Conservation (phyloP, 2,329 filamentous ascomycete species). For the Neonectria faginata region DNA sequence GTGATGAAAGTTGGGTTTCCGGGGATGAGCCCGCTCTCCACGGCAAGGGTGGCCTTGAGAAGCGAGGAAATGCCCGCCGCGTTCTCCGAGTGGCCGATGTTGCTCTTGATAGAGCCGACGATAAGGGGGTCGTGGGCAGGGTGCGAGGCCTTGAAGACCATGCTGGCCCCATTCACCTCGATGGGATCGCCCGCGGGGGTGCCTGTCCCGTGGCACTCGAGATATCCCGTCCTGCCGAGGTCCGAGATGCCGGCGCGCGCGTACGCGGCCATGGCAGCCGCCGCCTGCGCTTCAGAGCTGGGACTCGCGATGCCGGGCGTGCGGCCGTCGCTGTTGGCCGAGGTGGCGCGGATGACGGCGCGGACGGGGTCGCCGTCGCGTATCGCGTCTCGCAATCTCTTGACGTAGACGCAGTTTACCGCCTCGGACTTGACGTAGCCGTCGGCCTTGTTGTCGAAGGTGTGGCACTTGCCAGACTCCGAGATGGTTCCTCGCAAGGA, state of each 20-base stretch:
- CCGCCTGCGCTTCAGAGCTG: constrained; percentile 46
- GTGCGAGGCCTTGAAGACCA: constrained; percentile 40
- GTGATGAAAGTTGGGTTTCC: constrained; percentile 52
- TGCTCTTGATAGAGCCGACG: constrained; percentile 51
- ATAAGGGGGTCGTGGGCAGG: constrained; percentile 32
- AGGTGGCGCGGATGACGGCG: constrained; percentile 48
- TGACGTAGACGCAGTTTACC: constrained; percentile 55
- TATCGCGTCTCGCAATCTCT: constrained; percentile 57
- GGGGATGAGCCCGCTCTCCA: constrained; percentile 45
- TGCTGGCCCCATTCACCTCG: constrained; percentile 47
- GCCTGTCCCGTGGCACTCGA: constrained; percentile 56
- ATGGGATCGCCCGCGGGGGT: constrained; percentile 54
- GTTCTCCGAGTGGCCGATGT: constrained; percentile 48
- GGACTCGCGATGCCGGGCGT: constrained; percentile 52
- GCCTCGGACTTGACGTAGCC: constrained; percentile 62
- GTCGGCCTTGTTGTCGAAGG: constrained; percentile 52
- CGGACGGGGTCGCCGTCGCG: constrained; percentile 55
- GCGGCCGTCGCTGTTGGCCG: constrained; percentile 48
- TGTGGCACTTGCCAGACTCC: constrained; percentile 44
- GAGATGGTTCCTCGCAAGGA: constrained; percentile 53
- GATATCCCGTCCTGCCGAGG: constrained; percentile 43
- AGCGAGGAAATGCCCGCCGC: constrained; percentile 46
- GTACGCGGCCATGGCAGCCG: constrained; percentile 48
- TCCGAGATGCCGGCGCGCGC: constrained; percentile 41
- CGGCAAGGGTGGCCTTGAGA: constrained; percentile 46